Conservation (phyloP, 1,284 basidiomycete genomes). For the Pseudozyma hubeiensis region DNA sequence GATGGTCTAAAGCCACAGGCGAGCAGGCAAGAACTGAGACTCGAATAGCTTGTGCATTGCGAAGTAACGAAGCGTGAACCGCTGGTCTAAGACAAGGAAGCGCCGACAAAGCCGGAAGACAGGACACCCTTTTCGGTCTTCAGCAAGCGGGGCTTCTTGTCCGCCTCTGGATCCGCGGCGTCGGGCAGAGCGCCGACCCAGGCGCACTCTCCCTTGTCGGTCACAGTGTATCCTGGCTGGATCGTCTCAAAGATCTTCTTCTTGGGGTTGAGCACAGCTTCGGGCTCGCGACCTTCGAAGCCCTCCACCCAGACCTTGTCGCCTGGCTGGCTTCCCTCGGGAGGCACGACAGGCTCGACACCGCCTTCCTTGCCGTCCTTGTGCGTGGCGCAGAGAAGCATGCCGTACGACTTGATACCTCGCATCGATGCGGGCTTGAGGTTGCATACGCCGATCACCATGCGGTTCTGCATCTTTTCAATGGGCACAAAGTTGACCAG, state of each 20-base stretch:
- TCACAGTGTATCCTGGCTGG: constrained; percentile 65
- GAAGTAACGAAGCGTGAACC: neutral
- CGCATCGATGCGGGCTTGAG: constrained; percentile 67
- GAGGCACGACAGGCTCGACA: constrained; percentile 65
- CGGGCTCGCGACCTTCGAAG: constrained; percentile 63
- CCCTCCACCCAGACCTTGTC: constrained; percentile 67
- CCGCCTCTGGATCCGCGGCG: constrained; percentile 58
- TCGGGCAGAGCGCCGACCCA: constrained; percentile 64
- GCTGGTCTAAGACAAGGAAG: constrained; percentile 54
- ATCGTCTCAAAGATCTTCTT: constrained; percentile 69
- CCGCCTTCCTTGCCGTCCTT: constrained; percentile 66
- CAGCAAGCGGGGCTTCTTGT: constrained; percentile 60
- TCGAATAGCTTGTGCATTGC: constrained; percentile 6
- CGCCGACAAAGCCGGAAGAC: constrained; percentile 59
- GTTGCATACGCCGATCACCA: constrained; percentile 68
- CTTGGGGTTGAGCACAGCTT: constrained; percentile 67
- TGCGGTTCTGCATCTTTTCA: constrained; percentile 66
- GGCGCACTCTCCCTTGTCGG: constrained; percentile 53
- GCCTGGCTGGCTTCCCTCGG: constrained; percentile 60
- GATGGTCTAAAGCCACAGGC: neutral
- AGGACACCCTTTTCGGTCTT: constrained; percentile 60
- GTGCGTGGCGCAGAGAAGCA: constrained; percentile 65
- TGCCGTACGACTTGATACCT: constrained; percentile 68
- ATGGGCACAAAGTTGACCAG: constrained; percentile 67
- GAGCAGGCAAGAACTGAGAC: constrained; percentile 1